Base-by-base conservation (phyloP, 2,329 filamentous ascomycete species). In the Bretziella fagacearum region DNA sequence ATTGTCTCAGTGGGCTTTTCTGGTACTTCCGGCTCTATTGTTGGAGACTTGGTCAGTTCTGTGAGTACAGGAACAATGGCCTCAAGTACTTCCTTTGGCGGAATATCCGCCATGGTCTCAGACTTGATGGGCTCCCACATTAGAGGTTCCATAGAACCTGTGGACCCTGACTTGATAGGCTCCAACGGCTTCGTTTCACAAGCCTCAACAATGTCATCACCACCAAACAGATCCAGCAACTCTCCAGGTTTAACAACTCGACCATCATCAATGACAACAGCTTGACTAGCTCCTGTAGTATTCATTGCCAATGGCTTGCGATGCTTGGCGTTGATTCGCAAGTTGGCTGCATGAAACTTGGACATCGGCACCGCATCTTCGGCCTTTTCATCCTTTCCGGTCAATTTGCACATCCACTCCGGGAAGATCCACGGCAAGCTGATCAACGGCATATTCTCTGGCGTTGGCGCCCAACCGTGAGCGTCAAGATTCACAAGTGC, bases 391-490 rank as follows among this genome's bases (percentile, higher is more conserved):
- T 51, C 32, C 11, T 51, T 47, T 1, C 50, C 74, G 1, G 81
- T 82, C 54, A 93, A 77, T 41, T 70, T 69, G 1, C 81, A 79
- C 3, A 93, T 66, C 50, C 85, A 73, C 37, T 71, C 69, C 10
- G 77, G 69, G 53, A 96, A 93, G 2, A 96, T 66, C 91, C 91
- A 98, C 0, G 91, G 89, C 55, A 95, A 96, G 50, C 81, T 91
- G 55, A 95, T 91, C 6, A 96, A 65, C 0, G 91, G 89, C 69
- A 86, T 80, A 2, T 65, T 63, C 6, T 65, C 65, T 2, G 11
- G 62, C 50, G 3, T 18, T 18, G 23, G 29, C 29, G 8, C 61
- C 52, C 17, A 22, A 7, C 29, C n/a, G 46, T 45, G 13, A 59
- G 66, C 5, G 61, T 61, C 2, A 60, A 55, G 52, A 60, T 62